Base-by-base conservation (phyloP, 768 basidiomycete species). In the Rhizopogon salebrosus region DNA sequence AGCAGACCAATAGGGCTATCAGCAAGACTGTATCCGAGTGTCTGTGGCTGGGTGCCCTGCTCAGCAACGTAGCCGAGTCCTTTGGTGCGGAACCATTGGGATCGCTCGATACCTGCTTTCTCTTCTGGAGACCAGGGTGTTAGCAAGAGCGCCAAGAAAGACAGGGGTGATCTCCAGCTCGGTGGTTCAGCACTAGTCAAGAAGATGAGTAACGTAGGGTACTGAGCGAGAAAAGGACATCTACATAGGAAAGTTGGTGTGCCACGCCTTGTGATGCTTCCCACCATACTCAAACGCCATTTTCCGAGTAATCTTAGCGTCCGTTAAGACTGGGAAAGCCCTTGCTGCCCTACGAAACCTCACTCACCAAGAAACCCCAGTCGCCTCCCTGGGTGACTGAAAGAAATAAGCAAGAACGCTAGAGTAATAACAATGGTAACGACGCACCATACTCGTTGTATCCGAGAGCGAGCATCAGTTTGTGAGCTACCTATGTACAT, bases 1-100 rank as follows among this genome's bases (percentile, higher is more conserved):
- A 78, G 64, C 34, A 79, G 60, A 6, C 77, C 80, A 6, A 71
- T 71, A 5, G 82, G 81, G 1, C 80, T 80, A 55, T 83, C 81
- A 1, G 76, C 68, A 3, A 83, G 65, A 22, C 65, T 52, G 59
- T 82, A 82, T 0, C 75, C 79, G 1, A 78, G 57, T 0, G 76
- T 77, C 53, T 77, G 76, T 1, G 77, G 77, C 49, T 71, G 66
- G 7, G 75, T 77, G 0, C 71, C 60, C 54, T 79, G 79, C 45
- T 68, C 56, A 11, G 46, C 11, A 41, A 62, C 64, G 57, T 80
- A 80, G 4, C 76, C 79, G 0, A 40, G 37, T 5, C 72, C 73
- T 13, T 64, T 58, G 1, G 51, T 57, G 8, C 54, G 26, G 56
- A 69, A 74, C 62, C 63, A 66, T 35, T 56, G 27, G 0, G 62